Conservation (phyloP, 2,329 filamentous ascomycete genomes). For the Sporothrix pallida region DNA sequence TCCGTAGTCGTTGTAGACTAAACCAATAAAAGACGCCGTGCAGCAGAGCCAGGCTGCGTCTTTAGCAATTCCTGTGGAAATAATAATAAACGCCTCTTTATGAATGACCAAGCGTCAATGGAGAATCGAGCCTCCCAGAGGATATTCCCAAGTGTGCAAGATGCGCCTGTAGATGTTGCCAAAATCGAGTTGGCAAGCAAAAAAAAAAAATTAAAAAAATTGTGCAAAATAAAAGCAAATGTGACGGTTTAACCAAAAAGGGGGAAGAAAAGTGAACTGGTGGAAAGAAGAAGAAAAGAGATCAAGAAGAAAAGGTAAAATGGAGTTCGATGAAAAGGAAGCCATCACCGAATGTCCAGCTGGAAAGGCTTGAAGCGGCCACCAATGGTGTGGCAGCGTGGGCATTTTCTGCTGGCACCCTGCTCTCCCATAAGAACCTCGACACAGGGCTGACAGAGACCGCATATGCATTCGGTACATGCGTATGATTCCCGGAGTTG, state of each 20-base stretch:
- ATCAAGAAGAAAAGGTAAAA: background rate
- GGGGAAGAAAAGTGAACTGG: background rate
- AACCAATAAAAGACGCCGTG: slow-evolving; percentile 6
- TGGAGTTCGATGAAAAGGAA: background rate
- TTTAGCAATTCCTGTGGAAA: slow-evolving; percentile 1
- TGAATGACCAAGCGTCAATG: slow-evolving; percentile 10
- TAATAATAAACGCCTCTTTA: slow-evolving; percentile 27
- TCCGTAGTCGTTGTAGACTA: slow-evolving; percentile 2
- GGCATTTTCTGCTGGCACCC: slow-evolving; percentile 76
- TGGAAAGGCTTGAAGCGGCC: slow-evolving; percentile 85
- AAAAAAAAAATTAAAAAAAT: background rate
- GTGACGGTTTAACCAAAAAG: background rate
- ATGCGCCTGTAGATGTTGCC: slow-evolving; percentile 23
- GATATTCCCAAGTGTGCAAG: slow-evolving; percentile 18
- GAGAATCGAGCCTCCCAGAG: slow-evolving; percentile 17
- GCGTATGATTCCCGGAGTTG: slow-evolving; percentile 84
- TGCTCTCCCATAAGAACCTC: slow-evolving; percentile 78
- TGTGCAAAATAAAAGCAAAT: slow-evolving; percentile 5
- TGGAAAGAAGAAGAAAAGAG: background rate
- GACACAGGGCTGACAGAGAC: slow-evolving; percentile 86
- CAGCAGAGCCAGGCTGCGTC: slow-evolving; percentile 16
- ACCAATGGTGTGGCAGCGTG: slow-evolving; percentile 77
- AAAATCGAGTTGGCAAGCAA: background rate
- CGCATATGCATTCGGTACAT: slow-evolving; percentile 95
- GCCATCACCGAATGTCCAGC: slow-evolving; percentile 72